Percentiles rank a stretch among this genome's conserved stretches.
Conservation (phyloP, 805 yeast species). For the Zygotorulaspora chibaensis region DNA sequence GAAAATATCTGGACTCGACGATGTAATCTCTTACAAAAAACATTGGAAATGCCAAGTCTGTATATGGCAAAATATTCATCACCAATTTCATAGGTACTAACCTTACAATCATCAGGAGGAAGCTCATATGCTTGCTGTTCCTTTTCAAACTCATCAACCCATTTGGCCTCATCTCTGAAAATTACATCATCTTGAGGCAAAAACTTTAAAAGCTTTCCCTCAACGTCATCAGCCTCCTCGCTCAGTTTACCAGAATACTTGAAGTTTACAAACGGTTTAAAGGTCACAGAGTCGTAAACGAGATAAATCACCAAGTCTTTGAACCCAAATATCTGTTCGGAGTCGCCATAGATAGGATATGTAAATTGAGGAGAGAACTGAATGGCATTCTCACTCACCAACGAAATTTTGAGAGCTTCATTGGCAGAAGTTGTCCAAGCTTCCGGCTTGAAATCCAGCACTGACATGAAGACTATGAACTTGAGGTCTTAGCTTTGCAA, state of each 20-base stretch:
- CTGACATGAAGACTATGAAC: constrained; percentile 17
- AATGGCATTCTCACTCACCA: constrained; percentile 56
- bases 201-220: constrained; percentile 47
- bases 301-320: constrained; percentile 60
- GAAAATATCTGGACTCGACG: constrained; percentile 73
- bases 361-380: constrained; percentile 77
- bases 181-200: constrained; percentile 57
- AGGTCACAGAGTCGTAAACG: constrained; percentile 69
- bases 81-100: constrained; percentile 35
- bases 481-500: background rate
- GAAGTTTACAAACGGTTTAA: constrained; percentile 67
- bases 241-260: constrained; percentile 52
- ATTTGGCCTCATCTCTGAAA: constrained; percentile 57
- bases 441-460: constrained; percentile 49
- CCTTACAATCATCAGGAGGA: constrained; percentile 37
- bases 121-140: constrained; percentile 44
- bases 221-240: constrained; percentile 56
- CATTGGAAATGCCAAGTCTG: constrained; percentile 34
- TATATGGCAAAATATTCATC: constrained; percentile 48
- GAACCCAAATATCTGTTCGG: constrained; percentile 85
- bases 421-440: constrained; percentile 74
- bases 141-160: constrained; percentile 54
- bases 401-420: constrained; percentile 55
- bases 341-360: constrained; percentile 89
- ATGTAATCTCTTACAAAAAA: constrained; percentile 49